Evolutionary conservation across 768 basidiomycete genomes (phyloP).

Genomic region (Clathrus columnatus): DNA sequence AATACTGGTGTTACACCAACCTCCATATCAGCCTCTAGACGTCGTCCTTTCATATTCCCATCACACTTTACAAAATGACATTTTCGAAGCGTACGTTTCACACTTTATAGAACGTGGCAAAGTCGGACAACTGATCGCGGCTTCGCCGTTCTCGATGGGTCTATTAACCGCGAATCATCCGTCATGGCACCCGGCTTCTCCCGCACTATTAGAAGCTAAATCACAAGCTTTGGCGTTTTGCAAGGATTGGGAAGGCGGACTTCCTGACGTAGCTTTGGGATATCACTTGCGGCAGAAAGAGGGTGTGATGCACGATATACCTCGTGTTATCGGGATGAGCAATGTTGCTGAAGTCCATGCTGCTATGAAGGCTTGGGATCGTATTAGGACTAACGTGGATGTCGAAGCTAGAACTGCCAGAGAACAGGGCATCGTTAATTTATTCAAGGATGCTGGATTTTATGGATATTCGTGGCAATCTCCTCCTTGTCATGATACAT

Average conservation of each 20-base stretch:
- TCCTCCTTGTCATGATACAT: constrained; percentile 22
- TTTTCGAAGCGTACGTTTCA: constrained; percentile 45
- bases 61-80: constrained; percentile 64
- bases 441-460: constrained; percentile 43
- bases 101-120: constrained; percentile 54
- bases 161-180: constrained; percentile 54
- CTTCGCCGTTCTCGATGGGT: constrained; percentile 82
- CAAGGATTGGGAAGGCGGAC: constrained; percentile 33
- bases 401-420: constrained; percentile 30
- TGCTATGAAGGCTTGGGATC: constrained; percentile 58
- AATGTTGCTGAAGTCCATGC: constrained; percentile 67
- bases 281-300: constrained; percentile 41
- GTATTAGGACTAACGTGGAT: constrained; percentile 34
- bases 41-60: constrained; percentile 76
- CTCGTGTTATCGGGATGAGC: constrained; percentile 68
- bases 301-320: constrained; percentile 30
- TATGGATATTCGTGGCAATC: constrained; percentile 71
- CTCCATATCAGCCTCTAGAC: constrained; percentile 67
- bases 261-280: constrained; percentile 65
- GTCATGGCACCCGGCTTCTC: constrained; percentile 71
- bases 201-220: constrained; percentile 36
- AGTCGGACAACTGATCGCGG: constrained; percentile 60
- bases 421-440: constrained; percentile 34
- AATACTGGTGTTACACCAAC: constrained; percentile 56
- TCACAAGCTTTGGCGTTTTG: constrained; percentile 24